Evolutionary conservation across 2,329 filamentous ascomycete species (phyloP).

Genomic region (Penicillium sp.): DNA sequence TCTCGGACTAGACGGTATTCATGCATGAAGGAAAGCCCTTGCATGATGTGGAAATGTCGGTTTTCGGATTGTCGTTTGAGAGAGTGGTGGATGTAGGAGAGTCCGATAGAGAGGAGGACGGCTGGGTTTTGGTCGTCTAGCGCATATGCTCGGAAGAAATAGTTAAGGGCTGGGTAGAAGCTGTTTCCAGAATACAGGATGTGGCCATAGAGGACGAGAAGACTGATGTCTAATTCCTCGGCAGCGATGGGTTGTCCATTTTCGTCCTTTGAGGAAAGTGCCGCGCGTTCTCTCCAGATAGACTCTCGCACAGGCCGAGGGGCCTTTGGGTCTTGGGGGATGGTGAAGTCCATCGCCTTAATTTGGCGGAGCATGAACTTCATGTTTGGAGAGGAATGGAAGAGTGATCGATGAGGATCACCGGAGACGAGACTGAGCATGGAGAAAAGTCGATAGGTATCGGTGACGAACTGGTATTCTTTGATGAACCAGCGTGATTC

Average conservation of each 20-base stretch:
- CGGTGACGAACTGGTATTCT: constrained; percentile 74
- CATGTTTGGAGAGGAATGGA: constrained; percentile 77
- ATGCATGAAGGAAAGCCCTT: constrained; percentile 79
- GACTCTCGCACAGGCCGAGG: constrained; percentile 40
- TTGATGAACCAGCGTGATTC: constrained; percentile 83
- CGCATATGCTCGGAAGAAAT: constrained; percentile 76
- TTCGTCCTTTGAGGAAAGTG: constrained; percentile 41
- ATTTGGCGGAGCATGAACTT: constrained; percentile 92
- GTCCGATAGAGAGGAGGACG: constrained; percentile 77
- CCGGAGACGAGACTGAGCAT: constrained; percentile 75
- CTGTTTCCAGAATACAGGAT: constrained; percentile 82
- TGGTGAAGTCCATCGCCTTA: constrained; percentile 78
- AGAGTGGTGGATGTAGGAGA: constrained; percentile 84
- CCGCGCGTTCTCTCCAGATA: constrained; percentile 45
- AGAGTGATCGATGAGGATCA: constrained; percentile 62
- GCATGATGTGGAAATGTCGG: constrained; percentile 80
- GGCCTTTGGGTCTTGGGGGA: constrained; percentile 46
- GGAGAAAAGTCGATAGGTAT: constrained; percentile 81
- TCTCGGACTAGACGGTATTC: constrained; percentile 67
- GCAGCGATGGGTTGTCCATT: constrained; percentile 38
- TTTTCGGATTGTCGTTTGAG: constrained; percentile 90
- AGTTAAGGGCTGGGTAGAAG: constrained; percentile 81
- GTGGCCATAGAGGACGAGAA: constrained; percentile 87
- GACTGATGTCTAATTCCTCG: constrained; percentile 68
- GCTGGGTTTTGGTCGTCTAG: constrained; percentile 75